Conservation (phyloP, 352 stramenopile species). For the Phytophthora idaei region DNA sequence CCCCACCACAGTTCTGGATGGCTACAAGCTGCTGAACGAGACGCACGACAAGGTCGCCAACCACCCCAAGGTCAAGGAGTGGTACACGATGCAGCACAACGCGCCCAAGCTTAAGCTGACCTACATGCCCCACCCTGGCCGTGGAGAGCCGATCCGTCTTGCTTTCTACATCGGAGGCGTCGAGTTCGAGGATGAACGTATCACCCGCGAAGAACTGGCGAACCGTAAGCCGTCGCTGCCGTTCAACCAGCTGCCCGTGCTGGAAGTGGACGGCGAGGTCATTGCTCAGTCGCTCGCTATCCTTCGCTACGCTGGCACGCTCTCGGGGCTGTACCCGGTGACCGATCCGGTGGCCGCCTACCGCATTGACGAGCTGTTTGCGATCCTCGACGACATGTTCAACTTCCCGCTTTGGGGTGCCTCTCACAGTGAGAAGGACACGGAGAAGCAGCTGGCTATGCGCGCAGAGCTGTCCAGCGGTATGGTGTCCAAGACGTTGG, state of each 20-base stretch:
- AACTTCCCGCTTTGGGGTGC: slow-evolving; percentile 33
- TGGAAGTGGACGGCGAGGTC: slow-evolving; percentile 52
- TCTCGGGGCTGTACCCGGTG: slow-evolving; percentile 54
- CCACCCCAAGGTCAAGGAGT: slow-evolving; percentile 45
- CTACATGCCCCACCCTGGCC: slow-evolving; percentile 56
- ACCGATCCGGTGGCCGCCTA: slow-evolving; percentile 43
- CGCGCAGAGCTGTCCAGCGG: slow-evolving; percentile 38
- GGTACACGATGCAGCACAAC: slow-evolving; percentile 41
- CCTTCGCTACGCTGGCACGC: slow-evolving; percentile 67
- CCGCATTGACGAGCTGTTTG: slow-evolving; percentile 51
- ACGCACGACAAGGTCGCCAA: slow-evolving; percentile 37
- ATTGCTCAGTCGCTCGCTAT: slow-evolving; percentile 64
- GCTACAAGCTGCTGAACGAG: slow-evolving; percentile 38
- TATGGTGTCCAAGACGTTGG: slow-evolving; percentile 47
- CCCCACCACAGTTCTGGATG: slow-evolving; percentile 37
- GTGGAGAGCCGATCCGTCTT: slow-evolving; percentile 58
- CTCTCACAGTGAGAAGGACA: slow-evolving; percentile 36
- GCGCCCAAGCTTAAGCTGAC: slow-evolving; percentile 49
- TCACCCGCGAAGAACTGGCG: slow-evolving; percentile 44
- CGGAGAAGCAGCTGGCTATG: slow-evolving; percentile 46
- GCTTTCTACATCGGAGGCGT: slow-evolving; percentile 55
- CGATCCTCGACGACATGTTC: slow-evolving; percentile 49
- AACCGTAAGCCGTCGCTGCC: slow-evolving; percentile 48
- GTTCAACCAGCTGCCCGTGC: slow-evolving; percentile 53
- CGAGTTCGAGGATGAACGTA: slow-evolving; percentile 57